Percentiles rank a stretch among this genome's conserved stretches.
Conservation (phyloP, 2,329 filamentous ascomycete species). For the Penicillium fuscoglaucum region DNA sequence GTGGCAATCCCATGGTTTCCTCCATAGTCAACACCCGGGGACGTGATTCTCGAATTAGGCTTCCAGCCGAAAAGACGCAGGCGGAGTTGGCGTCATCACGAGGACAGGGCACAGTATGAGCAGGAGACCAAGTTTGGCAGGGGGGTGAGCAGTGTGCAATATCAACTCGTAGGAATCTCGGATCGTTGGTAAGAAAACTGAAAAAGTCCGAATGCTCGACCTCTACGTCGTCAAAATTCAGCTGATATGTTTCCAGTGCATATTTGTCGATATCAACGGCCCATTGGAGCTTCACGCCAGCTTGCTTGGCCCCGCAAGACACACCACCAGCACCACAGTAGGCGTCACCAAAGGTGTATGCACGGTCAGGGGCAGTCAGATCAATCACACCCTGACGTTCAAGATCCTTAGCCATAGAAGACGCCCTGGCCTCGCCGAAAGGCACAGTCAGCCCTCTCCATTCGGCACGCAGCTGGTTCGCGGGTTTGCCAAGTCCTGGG, state of each 20-base stretch:
- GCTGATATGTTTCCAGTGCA: constrained; percentile 59
- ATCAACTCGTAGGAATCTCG: constrained; percentile 55
- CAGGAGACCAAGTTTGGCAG: constrained; percentile 73
- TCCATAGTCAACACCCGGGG: constrained; percentile 76
- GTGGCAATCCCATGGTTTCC: constrained; percentile 70
- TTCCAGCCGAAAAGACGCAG: constrained; percentile 49
- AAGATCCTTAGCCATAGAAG: background rate
- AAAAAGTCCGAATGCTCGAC: constrained; percentile 49
- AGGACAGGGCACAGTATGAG: constrained; percentile 60
- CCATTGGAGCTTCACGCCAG: constrained; percentile 61
- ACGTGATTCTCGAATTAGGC: constrained; percentile 57
- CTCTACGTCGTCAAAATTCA: constrained; percentile 55
- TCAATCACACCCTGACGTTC: constrained; percentile 20
- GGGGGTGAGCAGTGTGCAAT: constrained; percentile 74
- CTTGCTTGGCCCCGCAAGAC: constrained; percentile 61
- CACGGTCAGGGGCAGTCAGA: constrained; percentile 25
- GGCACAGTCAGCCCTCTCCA: constrained; percentile 37
- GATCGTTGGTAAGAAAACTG: constrained; percentile 38
- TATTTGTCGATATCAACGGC: constrained; percentile 63
- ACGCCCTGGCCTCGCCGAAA: constrained; percentile 30
- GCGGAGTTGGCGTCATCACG: constrained; percentile 69
- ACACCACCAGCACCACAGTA: constrained; percentile 74
- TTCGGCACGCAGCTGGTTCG: constrained; percentile 25
- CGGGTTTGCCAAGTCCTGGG: constrained; percentile 10
- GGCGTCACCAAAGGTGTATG: constrained; percentile 68